Conservation (phyloP, 2,329 filamentous ascomycete species). For the Fusarium sambucinum region DNA sequence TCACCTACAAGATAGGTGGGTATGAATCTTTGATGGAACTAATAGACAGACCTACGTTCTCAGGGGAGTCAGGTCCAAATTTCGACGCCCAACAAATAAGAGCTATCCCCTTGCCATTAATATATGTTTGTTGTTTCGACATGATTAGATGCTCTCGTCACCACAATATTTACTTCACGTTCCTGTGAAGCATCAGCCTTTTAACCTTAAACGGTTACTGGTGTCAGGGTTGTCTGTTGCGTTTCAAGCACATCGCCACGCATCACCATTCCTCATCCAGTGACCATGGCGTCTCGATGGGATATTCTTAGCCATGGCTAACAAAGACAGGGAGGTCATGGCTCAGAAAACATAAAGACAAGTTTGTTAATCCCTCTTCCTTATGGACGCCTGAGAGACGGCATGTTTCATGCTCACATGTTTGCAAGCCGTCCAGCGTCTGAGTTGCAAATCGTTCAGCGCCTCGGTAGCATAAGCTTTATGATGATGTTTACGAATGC, state of each 20-base stretch:
- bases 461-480: constrained; percentile 10
- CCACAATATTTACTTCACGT: background rate
- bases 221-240: constrained; percentile 20
- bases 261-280: constrained; percentile 38
- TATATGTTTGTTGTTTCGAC: background rate
- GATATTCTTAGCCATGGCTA: constrained; percentile 2
- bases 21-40: background rate
- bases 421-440: background rate
- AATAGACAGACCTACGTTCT: background rate
- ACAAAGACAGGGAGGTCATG: background rate
- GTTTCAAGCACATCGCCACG: constrained; percentile 31
- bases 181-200: constrained; percentile 26
- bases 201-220: constrained; percentile 11
- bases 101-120: background rate
- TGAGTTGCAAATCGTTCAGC: background rate
- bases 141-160: background rate
- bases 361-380: background rate
- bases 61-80: background rate
- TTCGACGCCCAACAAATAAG: background rate
- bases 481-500: constrained; percentile 12
- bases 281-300: constrained; percentile 22
- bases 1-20: background rate
- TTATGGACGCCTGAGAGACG: background rate
- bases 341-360: background rate
- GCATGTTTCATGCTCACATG: background rate